Evolutionary conservation across 352 stramenopile genomes (phyloP).

Genomic region (Phytophthora pseudosyringae): DNA sequence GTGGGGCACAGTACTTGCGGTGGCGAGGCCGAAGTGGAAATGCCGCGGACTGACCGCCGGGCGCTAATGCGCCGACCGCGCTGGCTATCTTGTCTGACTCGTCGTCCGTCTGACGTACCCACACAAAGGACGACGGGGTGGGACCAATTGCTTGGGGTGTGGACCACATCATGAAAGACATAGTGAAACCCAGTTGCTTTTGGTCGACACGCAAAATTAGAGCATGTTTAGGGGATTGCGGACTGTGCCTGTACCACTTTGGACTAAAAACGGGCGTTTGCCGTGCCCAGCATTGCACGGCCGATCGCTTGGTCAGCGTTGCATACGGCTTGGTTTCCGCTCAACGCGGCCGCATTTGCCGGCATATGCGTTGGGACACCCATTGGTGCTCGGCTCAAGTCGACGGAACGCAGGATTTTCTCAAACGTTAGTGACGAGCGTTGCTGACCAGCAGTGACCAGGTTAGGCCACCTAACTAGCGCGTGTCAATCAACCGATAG

Average conservation of each 20-base stretch:
- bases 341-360: not conserved
- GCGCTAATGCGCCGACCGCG: slow-evolving; percentile 4
- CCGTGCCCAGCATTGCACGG: slow-evolving; percentile 1
- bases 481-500: slow-evolving; percentile 21
- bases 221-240: not conserved
- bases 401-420: slow-evolving; percentile 5
- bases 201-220: slow-evolving; percentile 2
- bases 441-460: slow-evolving; percentile 3
- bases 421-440: slow-evolving; percentile 15
- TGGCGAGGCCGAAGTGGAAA: slow-evolving; percentile 44
- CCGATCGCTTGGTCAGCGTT: slow-evolving; percentile 15
- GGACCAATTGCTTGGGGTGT: slow-evolving; percentile 7
- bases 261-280: slow-evolving; percentile 7
- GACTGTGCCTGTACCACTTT: slow-evolving; percentile 10
- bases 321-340: not conserved
- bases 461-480: slow-evolving; percentile 20
- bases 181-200: slow-evolving; percentile 16
- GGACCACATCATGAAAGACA: not conserved
- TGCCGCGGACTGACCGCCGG: slow-evolving; percentile 7
- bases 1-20: slow-evolving; percentile 33
- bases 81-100: slow-evolving; percentile 18
- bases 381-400: slow-evolving; percentile 7
- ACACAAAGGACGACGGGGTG: slow-evolving; percentile 22
- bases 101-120: slow-evolving; percentile 18
- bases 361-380: slow-evolving; percentile 8